phyloP scores from a whole-genome alignment of 2,329 filamentous ascomycete genomes.

The Aspergillus caelatus region DNA sequence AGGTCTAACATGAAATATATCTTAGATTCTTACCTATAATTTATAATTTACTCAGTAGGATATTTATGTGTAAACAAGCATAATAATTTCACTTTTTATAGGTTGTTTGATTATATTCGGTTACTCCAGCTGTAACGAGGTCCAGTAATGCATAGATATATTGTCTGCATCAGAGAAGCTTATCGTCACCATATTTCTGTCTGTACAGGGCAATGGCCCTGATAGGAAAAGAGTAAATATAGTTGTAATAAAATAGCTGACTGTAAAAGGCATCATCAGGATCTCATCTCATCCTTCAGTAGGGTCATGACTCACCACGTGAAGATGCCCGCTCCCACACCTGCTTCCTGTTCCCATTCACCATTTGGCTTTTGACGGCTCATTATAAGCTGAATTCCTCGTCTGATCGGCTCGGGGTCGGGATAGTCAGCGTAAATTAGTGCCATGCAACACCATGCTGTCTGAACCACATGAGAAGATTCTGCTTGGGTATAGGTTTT shows the following conservation, averaged over 20 bases:
- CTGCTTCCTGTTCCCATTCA: slow-evolving; percentile 12
- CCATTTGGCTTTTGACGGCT: slow-evolving; percentile 11
- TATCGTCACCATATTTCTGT: slow-evolving; percentile 3
- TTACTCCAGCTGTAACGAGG: no score
- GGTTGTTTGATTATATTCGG: no score
- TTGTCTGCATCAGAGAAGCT: neutral
- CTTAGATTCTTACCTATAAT: no score
- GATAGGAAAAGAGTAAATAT: slow-evolving; percentile 10
- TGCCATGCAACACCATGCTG: neutral
- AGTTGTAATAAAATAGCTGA: slow-evolving; percentile 9
- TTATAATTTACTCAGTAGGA: no score
- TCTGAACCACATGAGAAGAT: neutral
- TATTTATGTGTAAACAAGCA: no score
- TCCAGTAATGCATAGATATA: neutral
- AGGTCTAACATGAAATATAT: no score
- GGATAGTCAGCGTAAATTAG: neutral
- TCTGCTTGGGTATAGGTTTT: neutral
- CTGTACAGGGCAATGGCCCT: slow-evolving; percentile 8
- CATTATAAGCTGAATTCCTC: slow-evolving; percentile 5
- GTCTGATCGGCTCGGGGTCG: slow-evolving; percentile 1
- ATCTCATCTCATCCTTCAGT: neutral
- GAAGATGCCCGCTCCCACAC: slow-evolving; percentile 6
- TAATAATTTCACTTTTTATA: no score
- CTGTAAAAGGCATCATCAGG: slow-evolving; percentile 1
- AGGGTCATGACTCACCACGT: slow-evolving; percentile 9